Percentiles rank a stretch among this genome's conserved stretches.
These are phyloP conservation scores for Phytophthora sp. DNA, from an alignment of 352 stramenopile species.

Conservation along the genomic window DNA sequence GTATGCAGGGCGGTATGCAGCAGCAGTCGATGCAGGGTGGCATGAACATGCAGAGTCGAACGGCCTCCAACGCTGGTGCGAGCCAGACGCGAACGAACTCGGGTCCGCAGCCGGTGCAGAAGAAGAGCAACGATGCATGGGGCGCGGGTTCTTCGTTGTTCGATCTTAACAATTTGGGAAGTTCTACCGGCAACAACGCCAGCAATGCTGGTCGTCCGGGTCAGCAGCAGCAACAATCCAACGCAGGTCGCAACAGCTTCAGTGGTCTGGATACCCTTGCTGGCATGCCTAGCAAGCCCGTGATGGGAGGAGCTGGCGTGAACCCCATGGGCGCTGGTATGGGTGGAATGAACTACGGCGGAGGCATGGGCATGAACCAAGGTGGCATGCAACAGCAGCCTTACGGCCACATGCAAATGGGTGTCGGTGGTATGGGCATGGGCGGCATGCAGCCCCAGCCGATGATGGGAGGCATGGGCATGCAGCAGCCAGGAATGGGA, in stretches of 20 bases:
- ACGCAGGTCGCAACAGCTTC: slow-evolving; percentile 71
- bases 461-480: slow-evolving; percentile 55
- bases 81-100: slow-evolving; percentile 37
- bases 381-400: slow-evolving; percentile 39
- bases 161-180: slow-evolving; percentile 76
- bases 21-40: slow-evolving; percentile 46
- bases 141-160: slow-evolving; percentile 80
- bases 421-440: slow-evolving; percentile 50
- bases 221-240: slow-evolving; percentile 36
- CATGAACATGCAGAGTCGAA: slow-evolving; percentile 47
- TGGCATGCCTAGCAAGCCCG: slow-evolving; percentile 75
- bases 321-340: slow-evolving; percentile 54
- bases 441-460: slow-evolving; percentile 41
- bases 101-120: slow-evolving; percentile 44
- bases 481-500: slow-evolving; percentile 46
- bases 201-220: slow-evolving; percentile 39
- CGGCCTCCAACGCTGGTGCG: slow-evolving; percentile 49
- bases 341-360: slow-evolving; percentile 58
- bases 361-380: slow-evolving; percentile 35
- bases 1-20: slow-evolving; percentile 54
- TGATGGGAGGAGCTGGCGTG: slow-evolving; percentile 52
- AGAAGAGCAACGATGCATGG: slow-evolving; percentile 77
- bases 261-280: slow-evolving; percentile 82
- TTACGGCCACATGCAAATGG: slow-evolving; percentile 52
- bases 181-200: slow-evolving; percentile 31